Evolutionary conservation across 176 grass and related monocot species (phyloP).

Genomic region (Aegilops bicornis): DNA sequence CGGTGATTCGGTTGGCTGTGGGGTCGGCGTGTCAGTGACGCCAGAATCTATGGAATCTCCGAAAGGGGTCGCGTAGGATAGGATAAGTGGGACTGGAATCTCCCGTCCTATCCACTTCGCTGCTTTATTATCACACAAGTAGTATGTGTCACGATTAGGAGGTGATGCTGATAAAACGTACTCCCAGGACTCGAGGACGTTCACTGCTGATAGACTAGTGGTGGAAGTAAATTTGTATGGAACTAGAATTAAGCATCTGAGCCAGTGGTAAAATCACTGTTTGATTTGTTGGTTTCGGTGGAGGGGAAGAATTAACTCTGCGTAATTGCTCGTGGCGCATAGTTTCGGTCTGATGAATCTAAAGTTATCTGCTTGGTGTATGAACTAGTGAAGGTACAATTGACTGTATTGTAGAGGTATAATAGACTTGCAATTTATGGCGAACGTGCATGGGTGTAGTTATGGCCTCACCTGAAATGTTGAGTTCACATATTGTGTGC

Average conservation of each 20-base stretch:
- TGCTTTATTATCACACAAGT: background rate
- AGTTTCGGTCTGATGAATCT: background rate
- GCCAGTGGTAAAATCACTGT: background rate
- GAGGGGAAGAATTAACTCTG: background rate
- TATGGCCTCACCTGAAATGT: background rate
- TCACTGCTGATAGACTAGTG: background rate
- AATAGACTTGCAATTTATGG: background rate
- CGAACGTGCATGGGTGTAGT: background rate
- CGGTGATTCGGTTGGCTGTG: background rate
- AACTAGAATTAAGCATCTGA: background rate
- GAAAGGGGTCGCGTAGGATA: background rate
- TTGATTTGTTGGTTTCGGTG: background rate
- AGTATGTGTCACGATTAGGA: background rate
- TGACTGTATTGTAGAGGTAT: background rate
- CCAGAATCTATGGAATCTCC: background rate
- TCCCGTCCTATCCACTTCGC: conserved; percentile 2
- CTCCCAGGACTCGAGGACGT: background rate
- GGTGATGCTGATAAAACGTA: background rate
- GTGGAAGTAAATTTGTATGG: conserved; percentile 17
- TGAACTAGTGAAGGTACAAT: background rate
- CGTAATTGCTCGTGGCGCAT: background rate
- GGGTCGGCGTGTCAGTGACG: background rate
- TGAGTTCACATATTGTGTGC: background rate
- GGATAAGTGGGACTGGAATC: background rate
- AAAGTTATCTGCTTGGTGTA: background rate